Percentiles rank a stretch among this genome's conserved stretches.
Conservation (phyloP, 1,284 basidiomycete species). For the Coniferiporia sulphurascens region DNA sequence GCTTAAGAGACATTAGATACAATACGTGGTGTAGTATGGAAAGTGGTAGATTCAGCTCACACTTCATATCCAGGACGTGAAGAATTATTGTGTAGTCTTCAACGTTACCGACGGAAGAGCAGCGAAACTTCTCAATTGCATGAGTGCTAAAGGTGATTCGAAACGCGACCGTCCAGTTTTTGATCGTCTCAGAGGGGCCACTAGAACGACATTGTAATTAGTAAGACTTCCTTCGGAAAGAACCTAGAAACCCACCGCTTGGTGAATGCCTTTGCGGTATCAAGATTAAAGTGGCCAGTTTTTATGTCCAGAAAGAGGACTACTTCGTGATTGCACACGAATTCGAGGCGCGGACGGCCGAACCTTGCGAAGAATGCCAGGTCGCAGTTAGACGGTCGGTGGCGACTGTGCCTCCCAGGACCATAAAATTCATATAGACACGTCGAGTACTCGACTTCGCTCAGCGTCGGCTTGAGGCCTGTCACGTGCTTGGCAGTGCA, state of each 20-base stretch:
- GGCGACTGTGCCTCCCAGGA: conserved; percentile 13
- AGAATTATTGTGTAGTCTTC: conserved; percentile 10
- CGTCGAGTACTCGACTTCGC: conserved; percentile 14
- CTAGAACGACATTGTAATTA: background rate
- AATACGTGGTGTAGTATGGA: no score
- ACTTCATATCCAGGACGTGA: conserved; percentile 14
- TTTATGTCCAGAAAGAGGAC: conserved; percentile 18
- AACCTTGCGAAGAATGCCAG: conserved; percentile 19
- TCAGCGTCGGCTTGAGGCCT: conserved; percentile 9
- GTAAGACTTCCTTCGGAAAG: background rate
- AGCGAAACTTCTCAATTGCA: conserved; percentile 11
- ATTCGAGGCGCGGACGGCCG: conserved; percentile 16
- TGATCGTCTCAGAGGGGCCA: conserved; percentile 7
- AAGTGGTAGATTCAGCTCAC: background rate
- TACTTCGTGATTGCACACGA: conserved; percentile 21
- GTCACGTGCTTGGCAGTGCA: conserved; percentile 13
- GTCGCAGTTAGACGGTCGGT: conserved; percentile 5
- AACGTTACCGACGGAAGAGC: conserved; percentile 8
- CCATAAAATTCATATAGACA: conserved; percentile 19
- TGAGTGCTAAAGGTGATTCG: conserved; percentile 18
- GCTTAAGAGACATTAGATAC: background rate
- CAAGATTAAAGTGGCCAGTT: conserved; percentile 20
- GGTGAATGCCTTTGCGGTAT: conserved; percentile 6
- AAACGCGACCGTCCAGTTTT: conserved; percentile 16
- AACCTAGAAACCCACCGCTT: conserved; percentile 1